Evolutionary conservation across 2,329 filamentous ascomycete genomes (phyloP).

Genomic region (Neoarthrinium moseri): DNA sequence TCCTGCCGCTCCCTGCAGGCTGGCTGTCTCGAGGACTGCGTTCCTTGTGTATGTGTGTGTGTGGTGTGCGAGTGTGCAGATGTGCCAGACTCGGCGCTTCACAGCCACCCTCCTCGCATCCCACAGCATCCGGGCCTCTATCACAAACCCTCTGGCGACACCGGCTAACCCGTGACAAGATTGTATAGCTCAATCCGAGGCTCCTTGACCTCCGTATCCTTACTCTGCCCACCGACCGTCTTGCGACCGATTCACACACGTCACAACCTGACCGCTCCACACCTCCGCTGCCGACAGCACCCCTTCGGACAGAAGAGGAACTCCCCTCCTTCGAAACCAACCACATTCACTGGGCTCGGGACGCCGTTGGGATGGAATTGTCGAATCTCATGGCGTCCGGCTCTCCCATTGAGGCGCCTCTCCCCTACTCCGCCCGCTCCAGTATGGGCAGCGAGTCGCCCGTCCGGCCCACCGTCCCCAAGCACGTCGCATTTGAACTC

Average conservation of each 20-base stretch:
- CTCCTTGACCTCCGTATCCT: constrained; percentile 3
- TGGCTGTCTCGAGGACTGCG: neutral
- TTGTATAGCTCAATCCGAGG: constrained; percentile 1
- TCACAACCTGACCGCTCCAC: constrained; percentile 8
- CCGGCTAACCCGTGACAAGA: neutral
- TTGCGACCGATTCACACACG: constrained; percentile 8
- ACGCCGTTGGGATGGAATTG: constrained; percentile 25
- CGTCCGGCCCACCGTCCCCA: constrained; percentile 51
- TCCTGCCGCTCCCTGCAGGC: constrained; percentile 10
- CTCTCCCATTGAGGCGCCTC: constrained; percentile 38
- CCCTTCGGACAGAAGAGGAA: neutral
- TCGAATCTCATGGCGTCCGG: constrained; percentile 43
- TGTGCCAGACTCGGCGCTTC: constrained; percentile 4
- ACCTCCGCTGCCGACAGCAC: neutral
- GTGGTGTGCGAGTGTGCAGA: neutral
- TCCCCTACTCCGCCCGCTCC: constrained; percentile 34
- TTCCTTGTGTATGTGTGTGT: neutral
- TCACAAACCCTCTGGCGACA: neutral
- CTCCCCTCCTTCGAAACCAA: constrained; percentile 2
- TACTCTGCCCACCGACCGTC: neutral
- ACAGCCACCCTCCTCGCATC: neutral
- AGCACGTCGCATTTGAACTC: constrained; percentile 78
- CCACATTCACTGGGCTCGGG: neutral
- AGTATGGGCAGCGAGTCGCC: constrained; percentile 46
- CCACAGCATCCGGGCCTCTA: neutral